Evolutionary conservation across 1,284 basidiomycete species (phyloP).

Genomic region (Salmacisia buchloeana): DNA sequence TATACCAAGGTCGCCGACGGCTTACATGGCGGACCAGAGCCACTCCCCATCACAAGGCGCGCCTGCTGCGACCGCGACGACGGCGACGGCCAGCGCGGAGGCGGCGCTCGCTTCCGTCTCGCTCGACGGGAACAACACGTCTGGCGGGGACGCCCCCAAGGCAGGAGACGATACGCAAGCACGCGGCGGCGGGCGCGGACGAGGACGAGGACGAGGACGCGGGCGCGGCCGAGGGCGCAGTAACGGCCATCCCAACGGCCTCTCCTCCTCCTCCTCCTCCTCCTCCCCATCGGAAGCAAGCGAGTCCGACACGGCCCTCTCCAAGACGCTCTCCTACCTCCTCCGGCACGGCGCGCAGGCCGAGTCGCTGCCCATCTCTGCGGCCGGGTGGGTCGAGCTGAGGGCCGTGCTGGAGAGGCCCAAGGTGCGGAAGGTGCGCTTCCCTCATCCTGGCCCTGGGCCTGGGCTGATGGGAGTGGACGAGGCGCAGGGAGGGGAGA

Average conservation of each 20-base stretch:
- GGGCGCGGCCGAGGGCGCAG: not conserved
- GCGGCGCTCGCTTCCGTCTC: no score
- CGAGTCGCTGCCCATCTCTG: slow-evolving; percentile 67
- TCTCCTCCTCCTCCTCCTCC: not conserved
- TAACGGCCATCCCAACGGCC: not conserved
- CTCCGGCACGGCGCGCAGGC: slow-evolving; percentile 75
- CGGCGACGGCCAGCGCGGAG: no score
- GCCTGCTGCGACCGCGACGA: no score
- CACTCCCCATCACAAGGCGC: no score
- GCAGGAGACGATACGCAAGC: no score
- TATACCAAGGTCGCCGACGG: no score
- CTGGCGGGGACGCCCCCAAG: no score
- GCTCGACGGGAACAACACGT: no score
- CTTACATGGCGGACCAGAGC: no score
- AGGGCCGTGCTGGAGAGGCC: slow-evolving; percentile 53
- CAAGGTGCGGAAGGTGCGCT: slow-evolving; percentile 31
- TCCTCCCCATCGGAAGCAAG: not conserved
- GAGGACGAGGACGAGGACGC: not conserved
- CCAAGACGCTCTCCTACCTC: slow-evolving; percentile 76
- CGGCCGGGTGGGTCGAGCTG: slow-evolving; percentile 73
- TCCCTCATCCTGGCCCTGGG: slow-evolving; percentile 15
- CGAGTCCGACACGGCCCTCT: slow-evolving; percentile 52
- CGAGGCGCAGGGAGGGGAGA: slow-evolving; percentile 12
- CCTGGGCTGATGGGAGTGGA: not conserved
- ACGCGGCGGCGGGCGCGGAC: no score